Evolutionary conservation across 1,139 yeast genomes (phyloP).

Genomic region (Maudiozyma humilis): DNA sequence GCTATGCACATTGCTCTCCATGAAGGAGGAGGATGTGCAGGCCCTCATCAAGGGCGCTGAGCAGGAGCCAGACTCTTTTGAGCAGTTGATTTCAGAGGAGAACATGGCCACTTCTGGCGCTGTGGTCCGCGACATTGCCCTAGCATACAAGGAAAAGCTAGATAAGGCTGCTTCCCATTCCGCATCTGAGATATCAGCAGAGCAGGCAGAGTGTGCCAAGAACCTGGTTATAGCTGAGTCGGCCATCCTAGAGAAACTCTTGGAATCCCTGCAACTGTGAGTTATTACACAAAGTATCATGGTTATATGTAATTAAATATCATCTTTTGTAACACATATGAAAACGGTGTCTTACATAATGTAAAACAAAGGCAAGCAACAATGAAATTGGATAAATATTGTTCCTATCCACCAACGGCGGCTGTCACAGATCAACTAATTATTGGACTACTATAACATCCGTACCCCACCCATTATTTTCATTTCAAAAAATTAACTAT

Average conservation of each 20-base stretch:
- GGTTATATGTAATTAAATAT: no score
- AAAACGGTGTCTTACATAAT: no score
- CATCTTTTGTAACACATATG: no score
- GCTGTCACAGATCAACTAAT: no score
- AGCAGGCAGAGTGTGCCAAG: neutral
- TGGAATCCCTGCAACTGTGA: neutral
- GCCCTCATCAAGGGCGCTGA: neutral
- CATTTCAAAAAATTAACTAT: no score
- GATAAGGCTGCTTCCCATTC: neutral
- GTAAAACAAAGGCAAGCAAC: no score
- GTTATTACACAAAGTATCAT: no score
- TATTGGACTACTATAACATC: no score
- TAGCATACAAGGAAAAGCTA: neutral
- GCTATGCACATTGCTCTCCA: slow-evolving; percentile 7
- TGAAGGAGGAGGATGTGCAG: slow-evolving; percentile 3
- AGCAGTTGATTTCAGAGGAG: neutral
- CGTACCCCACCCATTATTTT: neutral
- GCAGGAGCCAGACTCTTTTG: neutral
- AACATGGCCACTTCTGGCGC: neutral
- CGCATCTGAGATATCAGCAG: neutral
- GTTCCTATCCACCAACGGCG: no score
- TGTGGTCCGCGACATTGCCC: neutral
- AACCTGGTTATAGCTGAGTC: neutral
- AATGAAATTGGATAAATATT: no score
- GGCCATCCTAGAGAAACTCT: neutral